These are phyloP conservation scores for Ramaria sp. DNA, from an alignment of 768 basidiomycete genomes.

Conservation along the genomic window DNA sequence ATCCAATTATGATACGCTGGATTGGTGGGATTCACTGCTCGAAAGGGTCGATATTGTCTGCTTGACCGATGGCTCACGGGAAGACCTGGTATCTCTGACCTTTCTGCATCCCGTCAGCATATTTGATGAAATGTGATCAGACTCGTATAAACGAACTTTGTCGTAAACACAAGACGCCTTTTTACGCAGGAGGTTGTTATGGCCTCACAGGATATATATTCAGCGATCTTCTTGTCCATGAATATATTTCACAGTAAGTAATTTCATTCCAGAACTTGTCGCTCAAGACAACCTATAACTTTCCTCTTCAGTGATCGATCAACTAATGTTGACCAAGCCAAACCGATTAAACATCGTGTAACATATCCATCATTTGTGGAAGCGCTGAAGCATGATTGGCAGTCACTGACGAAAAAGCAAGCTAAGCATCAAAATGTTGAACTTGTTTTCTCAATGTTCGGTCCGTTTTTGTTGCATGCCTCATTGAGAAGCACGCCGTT, in stretches of 20 bases:
- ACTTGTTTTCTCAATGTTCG: constrained; percentile 58
- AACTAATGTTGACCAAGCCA: constrained; percentile 32
- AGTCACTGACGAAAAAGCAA: constrained; percentile 55
- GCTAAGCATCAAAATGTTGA: constrained; percentile 80
- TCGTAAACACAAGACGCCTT: constrained; percentile 59
- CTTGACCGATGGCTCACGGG: constrained; percentile 66
- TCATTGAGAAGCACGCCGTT: no score
- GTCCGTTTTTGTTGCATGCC: constrained; percentile 25
- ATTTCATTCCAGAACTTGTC: constrained; percentile 2
- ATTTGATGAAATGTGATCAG: constrained; percentile 29
- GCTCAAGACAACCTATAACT: not conserved
- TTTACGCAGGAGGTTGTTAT: constrained; percentile 89
- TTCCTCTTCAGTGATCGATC: constrained; percentile 45
- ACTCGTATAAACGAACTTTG: constrained; percentile 72
- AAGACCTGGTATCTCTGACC: constrained; percentile 49
- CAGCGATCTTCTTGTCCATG: constrained; percentile 81
- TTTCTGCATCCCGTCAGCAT: not conserved
- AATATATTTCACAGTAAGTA: constrained; percentile 76
- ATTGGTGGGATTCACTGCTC: constrained; percentile 36
- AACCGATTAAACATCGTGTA: constrained; percentile 43
- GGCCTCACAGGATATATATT: constrained; percentile 91
- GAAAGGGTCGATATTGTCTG: constrained; percentile 75
- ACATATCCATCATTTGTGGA: constrained; percentile 52
- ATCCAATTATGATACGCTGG: constrained; percentile 41
- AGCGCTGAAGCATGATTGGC: constrained; percentile 64